Conservation (phyloP, 148 eudicot genomes). For the Diospyros lotus region DNA sequence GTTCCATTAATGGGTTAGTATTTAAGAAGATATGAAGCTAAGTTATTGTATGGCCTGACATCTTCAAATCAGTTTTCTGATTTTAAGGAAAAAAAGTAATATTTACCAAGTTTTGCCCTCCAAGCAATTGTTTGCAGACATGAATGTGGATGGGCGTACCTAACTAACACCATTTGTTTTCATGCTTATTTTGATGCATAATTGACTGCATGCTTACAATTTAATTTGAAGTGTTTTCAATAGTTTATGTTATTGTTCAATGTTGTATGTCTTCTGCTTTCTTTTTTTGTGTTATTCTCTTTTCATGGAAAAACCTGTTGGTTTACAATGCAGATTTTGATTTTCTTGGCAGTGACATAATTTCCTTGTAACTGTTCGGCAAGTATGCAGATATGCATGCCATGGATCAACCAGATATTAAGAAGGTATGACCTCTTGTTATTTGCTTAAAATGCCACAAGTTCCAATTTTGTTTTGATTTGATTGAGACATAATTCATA, state of each 20-base stretch:
- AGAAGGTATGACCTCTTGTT: neutral
- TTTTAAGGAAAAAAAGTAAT: neutral
- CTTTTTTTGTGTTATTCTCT: neutral
- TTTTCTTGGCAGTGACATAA: neutral
- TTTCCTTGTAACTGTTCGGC: neutral
- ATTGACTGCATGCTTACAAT: neutral
- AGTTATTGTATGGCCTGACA: neutral
- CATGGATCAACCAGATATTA: neutral
- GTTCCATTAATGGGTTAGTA: neutral
- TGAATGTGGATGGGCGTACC: neutral
- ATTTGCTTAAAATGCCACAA: neutral
- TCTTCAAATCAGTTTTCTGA: neutral
- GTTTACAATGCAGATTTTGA: conserved; percentile 2
- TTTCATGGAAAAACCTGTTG: neutral
- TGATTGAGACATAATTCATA: neutral
- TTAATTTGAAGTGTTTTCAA: neutral
- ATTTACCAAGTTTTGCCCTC: neutral
- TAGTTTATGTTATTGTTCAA: neutral
- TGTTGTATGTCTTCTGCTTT: neutral
- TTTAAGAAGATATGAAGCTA: neutral
- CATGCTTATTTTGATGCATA: neutral
- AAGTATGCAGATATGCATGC: neutral
- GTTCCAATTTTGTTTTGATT: neutral
- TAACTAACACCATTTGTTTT: neutral
- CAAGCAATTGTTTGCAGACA: neutral